Base-by-base conservation (phyloP, 805 yeast species). In the Clavispora asparagi region DNA sequence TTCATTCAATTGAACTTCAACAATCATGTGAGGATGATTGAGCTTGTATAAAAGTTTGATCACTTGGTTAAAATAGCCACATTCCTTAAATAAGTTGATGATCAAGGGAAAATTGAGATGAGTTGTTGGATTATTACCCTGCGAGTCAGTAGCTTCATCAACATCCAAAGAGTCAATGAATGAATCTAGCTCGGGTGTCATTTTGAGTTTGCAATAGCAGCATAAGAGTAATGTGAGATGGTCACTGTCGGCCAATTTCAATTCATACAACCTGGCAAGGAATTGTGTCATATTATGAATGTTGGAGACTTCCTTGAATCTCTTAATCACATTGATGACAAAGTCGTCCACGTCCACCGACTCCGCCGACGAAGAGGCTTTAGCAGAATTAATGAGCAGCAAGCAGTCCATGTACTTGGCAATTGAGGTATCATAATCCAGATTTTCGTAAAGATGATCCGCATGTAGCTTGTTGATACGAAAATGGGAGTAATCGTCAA, bases 141-240 rank as follows among this genome's bases (percentile, higher is more conserved):
- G 46, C 39, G 33, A 36, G 7, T 16, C 25, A 25, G 40, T 39
- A 4, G 47, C 23, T 5, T 40, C 51, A 6, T 52, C 56, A 26
- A 69, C 49, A 39, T 67, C 64, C 29, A 78, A 56, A 1, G 61
- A 58, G 3, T 73, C 67, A 23, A 88, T 73, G 55, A 87, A 89
- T 6, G 61, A 53, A 33, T 74, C 73, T 26, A 92, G 68, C 40
- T 82, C 82, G 1, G 74, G 77, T 3, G 72, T 74, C 49, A 76
- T 76, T 49, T 84, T 86, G 55, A 88, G 65, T 58, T 90, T 89
- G 49, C 96, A 87, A 57, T 85, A 82, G 42, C 92, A 82, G 49
- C 92, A 85, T 25, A 91, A 64, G 36, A 91, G 69, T 25, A 92
- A 64, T 0, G 96, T 90, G 6, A 89, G 76, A 62, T 92, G 97